A percentile compares a stretch with the other conserved stretches of the same genome.
These are phyloP conservation scores for Metschnikowia lochheadii DNA, from an alignment of 805 yeast genomes.

Conservation along the genomic window DNA sequence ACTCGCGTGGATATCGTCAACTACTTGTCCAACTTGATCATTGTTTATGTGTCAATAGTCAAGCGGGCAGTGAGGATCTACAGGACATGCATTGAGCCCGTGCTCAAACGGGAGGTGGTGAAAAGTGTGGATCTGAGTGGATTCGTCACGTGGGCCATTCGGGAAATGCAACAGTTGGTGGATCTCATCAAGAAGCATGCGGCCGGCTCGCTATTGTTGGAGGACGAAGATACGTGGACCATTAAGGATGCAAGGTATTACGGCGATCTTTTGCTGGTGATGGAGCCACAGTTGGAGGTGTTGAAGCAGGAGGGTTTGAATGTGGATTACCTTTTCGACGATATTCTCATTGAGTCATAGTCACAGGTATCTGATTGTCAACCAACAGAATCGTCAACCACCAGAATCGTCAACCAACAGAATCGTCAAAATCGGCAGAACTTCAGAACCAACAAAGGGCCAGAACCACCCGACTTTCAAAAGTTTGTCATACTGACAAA, in stretches of 20 bases:
- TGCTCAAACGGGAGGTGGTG: slow-evolving; percentile 26
- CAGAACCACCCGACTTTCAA: too few relatives aligned
- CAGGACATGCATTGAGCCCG: slow-evolving; percentile 45
- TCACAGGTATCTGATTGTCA: too few relatives aligned
- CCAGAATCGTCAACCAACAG: too few relatives aligned
- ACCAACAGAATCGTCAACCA: too few relatives aligned
- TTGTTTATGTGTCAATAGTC: slow-evolving; percentile 34
- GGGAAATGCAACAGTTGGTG: slow-evolving; percentile 58
- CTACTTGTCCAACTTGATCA: slow-evolving; percentile 37
- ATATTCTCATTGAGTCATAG: slow-evolving; percentile 20
- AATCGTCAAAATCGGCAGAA: too few relatives aligned
- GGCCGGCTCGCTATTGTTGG: slow-evolving; percentile 47
- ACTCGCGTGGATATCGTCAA: slow-evolving; percentile 41
- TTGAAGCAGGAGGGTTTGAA: slow-evolving; percentile 66
- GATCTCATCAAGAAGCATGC: slow-evolving; percentile 62
- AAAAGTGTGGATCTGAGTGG: slow-evolving; percentile 30
- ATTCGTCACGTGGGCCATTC: slow-evolving; percentile 76
- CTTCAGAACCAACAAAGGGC: too few relatives aligned
- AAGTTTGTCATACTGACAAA: too few relatives aligned
- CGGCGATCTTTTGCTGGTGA: slow-evolving; percentile 49
- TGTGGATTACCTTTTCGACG: slow-evolving; percentile 63
- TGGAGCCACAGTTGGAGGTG: slow-evolving; percentile 57
- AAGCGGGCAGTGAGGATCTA: slow-evolving; percentile 51
- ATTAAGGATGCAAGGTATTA: slow-evolving; percentile 46
- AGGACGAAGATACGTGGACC: slow-evolving; percentile 11